These are phyloP conservation scores for Chlamydomonas sp. DNA, from an alignment of 139 green algal genomes.

Conservation along the genomic window DNA sequence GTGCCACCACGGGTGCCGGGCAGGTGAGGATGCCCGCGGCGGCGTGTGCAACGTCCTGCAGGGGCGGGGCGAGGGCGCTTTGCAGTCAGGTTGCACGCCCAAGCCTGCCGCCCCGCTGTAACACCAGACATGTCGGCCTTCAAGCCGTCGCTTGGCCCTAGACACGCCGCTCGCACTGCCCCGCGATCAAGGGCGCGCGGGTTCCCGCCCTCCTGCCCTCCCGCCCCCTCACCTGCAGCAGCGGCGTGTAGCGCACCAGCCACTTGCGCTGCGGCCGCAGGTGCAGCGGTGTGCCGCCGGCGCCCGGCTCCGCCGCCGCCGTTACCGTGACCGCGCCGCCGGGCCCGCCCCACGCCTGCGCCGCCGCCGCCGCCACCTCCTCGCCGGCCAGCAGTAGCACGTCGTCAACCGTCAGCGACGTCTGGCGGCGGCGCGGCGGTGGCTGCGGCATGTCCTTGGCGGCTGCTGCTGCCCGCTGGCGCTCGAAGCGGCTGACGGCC, in stretches of 20 bases:
- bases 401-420: not conserved
- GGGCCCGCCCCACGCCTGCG: not conserved
- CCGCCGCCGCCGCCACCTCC: not conserved
- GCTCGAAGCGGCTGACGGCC: constrained; percentile 27
- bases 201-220: no score
- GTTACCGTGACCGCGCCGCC: not conserved
- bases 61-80: no score
- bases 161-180: no score
- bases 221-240: not conserved
- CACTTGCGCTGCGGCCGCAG: constrained; percentile 26
- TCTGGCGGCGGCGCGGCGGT: constrained; percentile 4
- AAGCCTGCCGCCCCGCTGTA: no score
- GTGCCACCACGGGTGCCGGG: no score
- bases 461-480: not conserved
- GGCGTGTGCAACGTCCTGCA: no score
- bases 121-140: no score
- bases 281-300: not conserved
- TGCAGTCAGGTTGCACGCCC: no score
- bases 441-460: not conserved
- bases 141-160: no score
- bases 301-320: not conserved
- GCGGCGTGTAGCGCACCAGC: constrained; percentile 22
- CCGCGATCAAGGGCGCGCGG: no score
- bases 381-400: not conserved
- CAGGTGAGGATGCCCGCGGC: no score